A percentile compares a stretch with the other conserved stretches of the same genome.
These are phyloP conservation scores for Stygiomarasmius scandens DNA, from an alignment of 1,284 basidiomycete species.

Conservation along the genomic window DNA sequence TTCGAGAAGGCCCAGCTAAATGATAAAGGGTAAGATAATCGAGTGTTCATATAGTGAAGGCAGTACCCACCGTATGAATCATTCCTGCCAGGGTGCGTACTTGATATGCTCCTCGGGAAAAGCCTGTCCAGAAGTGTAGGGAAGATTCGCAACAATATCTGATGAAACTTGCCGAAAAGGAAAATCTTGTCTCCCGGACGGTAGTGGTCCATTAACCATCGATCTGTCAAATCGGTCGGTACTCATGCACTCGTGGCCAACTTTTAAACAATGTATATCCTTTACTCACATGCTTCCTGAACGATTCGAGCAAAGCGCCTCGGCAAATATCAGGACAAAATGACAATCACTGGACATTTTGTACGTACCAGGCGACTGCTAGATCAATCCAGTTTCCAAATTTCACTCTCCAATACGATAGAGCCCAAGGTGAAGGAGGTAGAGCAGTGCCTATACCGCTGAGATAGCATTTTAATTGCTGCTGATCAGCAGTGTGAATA, in stretches of 20 bases:
- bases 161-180: not conserved
- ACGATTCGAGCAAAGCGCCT: slow-evolving; percentile 35
- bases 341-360: not conserved
- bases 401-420: slow-evolving; percentile 19
- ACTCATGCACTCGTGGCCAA: not conserved
- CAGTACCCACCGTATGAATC: slow-evolving; percentile 36
- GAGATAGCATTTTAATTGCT: slow-evolving; percentile 31
- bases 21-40: slow-evolving; percentile 15
- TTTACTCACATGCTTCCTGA: slow-evolving; percentile 40
- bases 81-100: slow-evolving; percentile 43
- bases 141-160: not conserved
- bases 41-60: not conserved
- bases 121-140: slow-evolving; percentile 31
- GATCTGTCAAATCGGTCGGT: not conserved
- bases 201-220: not conserved
- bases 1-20: slow-evolving; percentile 31
- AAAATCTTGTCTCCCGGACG: not conserved
- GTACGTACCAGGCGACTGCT: slow-evolving; percentile 28
- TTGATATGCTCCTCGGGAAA: slow-evolving; percentile 53
- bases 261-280: slow-evolving; percentile 36
- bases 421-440: slow-evolving; percentile 25
- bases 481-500: slow-evolving; percentile 27
- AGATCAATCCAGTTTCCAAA: slow-evolving; percentile 25
- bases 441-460: slow-evolving; percentile 38
- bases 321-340: not conserved